Conservation (phyloP, 106 monocot species). For the Phalaenopsis aphrodite region DNA sequence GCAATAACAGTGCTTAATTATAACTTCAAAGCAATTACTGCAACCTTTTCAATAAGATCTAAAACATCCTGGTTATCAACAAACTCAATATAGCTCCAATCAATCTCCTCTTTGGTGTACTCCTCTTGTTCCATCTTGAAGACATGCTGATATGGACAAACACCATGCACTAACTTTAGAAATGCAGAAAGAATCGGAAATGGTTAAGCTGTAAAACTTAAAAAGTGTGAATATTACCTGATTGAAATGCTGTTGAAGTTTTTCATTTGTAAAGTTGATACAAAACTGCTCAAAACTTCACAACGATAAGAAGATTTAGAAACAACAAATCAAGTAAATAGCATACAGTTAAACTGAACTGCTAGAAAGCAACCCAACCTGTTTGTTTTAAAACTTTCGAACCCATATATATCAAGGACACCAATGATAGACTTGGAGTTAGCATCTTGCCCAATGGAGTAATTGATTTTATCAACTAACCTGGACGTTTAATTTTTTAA, state of each 20-base stretch:
- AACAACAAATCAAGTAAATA: neutral
- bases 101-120: slow-evolving; percentile 92
- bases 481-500: slow-evolving; percentile 24
- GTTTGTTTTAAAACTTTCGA: slow-evolving; percentile 94
- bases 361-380: slow-evolving; percentile 31
- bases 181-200: neutral
- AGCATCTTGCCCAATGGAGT: slow-evolving; percentile 90
- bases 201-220: neutral
- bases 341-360: neutral
- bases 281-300: slow-evolving; percentile 92
- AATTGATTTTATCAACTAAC: slow-evolving; percentile 95
- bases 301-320: neutral
- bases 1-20: neutral
- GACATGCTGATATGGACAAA: slow-evolving; percentile 91
- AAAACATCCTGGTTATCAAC: slow-evolving; percentile 99
- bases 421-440: slow-evolving; percentile 83
- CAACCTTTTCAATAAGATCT: slow-evolving; percentile 97
- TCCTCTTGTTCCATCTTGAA: slow-evolving; percentile 99
- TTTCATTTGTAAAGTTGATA: slow-evolving; percentile 92
- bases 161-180: slow-evolving; percentile 1
- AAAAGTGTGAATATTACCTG: slow-evolving; percentile 36
- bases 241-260: slow-evolving; percentile 91
- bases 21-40: slow-evolving; percentile 3
- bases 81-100: slow-evolving; percentile 99
- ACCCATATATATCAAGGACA: slow-evolving; percentile 98